Base-by-base conservation (phyloP, 1,284 basidiomycete species). In the Bjerkandera adusta region DNA sequence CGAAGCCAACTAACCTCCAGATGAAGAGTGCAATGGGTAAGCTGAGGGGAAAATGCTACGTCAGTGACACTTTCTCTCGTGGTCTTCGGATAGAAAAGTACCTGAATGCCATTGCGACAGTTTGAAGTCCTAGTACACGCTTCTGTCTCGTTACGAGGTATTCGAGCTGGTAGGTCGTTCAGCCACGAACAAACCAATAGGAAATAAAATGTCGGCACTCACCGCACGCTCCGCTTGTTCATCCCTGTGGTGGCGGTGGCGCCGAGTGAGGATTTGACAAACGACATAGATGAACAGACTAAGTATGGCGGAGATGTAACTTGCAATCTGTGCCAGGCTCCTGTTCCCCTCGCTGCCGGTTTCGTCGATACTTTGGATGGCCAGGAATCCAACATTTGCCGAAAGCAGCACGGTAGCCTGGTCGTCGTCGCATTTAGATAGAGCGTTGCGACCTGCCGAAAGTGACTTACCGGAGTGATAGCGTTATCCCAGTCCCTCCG, bases 331-430 rank as follows among this genome's bases (percentile, higher is more conserved):
- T 0, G 55, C 58, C 1, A 53, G 32, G 10, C 47, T 55, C 12
- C 61, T 53, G 8, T 49, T 21, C 10, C 26, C 12, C 3, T 34
- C 29, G 0, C 5, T 3, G 11, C 18, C 27, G 16, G 13, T 35
- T 1, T 43, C 45, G 41, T 64, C 61, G 8, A 66, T 56, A 8
- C 62, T 64, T 37, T 62, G 54, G 29, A 70, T 69, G 0, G 66
- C 63, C 6, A 73, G 60, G 35, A 73, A 67, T 0, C 57, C 62
- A 1, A 71, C 68, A 26, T 73, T 70, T 12, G 65, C 68, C 3
- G 64, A 67, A 40, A 73, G 48, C 3, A 73, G 61, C 3, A 73
- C 70, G 2, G 68, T 64, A 1, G 70, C 62, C 71, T 74, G 38
- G 10, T 11, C n/a, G 13, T 2, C n/a, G 10, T 5, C n/a, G 10